Evolutionary conservation across 345 rosid genomes (phyloP), one percentile per base, ranked within the genome.

Genomic region (Eucalyptus brandiana): DNA sequence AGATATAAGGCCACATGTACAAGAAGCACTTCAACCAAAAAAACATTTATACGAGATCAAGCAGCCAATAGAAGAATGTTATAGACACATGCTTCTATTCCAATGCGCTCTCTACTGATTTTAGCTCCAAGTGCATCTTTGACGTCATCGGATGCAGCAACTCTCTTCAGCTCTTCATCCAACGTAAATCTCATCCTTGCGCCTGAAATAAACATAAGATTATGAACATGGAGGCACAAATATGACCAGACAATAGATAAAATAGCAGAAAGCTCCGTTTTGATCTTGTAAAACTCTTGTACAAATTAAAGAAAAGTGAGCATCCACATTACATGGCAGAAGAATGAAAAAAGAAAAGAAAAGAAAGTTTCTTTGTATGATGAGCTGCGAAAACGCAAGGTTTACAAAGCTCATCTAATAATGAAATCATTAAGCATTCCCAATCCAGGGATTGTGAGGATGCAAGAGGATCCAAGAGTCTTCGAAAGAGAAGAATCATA

Each of bases 31-130:
- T 28, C 24, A 11, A 14, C 42, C 34, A 3, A 19, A 86, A 86
- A 30, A 17, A 86, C 23, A 67, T 54, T 12, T 51, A 72, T 67
- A 50, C 1, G 37, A 34, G 47, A 88, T 21, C 2, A 48, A 86
- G 32, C 81, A 86, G 85, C 62, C 16, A 62, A 86, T 62, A 13
- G 54, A 83, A 32, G 54, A 89, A 65, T 23, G 87, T 86, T 86
- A 7, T 87, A 87, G 15, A 13, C 76, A 93, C 95, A 89, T 94
- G 95, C 98, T 93, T 97, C 99, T 89, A 92, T 93, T 87, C 99
- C 99, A 12, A 97, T 90, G 86, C 99, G 99, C 93, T 97, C 99
- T 94, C 94, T 96, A 92, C 99, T 96, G 87, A 97, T 92, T 93
- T 97, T 97, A 87, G 94, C 95, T 72, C 93, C 95, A 93, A 97